Evolutionary conservation across 306 rosid species (phyloP).

Genomic region (Gastrolobium bilobum): DNA sequence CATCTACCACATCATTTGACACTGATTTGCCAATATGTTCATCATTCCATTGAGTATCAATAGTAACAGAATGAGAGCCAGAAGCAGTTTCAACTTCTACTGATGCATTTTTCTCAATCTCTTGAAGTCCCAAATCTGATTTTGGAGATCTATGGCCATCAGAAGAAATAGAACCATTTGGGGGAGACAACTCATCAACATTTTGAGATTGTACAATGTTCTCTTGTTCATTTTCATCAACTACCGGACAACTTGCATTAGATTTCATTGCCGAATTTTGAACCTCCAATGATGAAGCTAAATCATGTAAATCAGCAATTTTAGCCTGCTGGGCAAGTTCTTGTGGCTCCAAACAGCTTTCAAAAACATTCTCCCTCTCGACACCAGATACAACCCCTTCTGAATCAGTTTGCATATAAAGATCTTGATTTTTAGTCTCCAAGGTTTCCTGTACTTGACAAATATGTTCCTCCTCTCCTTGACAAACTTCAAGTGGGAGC

Average conservation of each 20-base stretch:
- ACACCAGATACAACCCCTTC: slow-evolving; percentile 52
- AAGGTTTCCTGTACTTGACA: slow-evolving; percentile 53
- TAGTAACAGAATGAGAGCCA: slow-evolving; percentile 48
- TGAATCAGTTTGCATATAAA: slow-evolving; percentile 50
- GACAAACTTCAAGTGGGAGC: slow-evolving; percentile 55
- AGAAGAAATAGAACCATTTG: slow-evolving; percentile 49
- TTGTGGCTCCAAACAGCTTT: slow-evolving; percentile 74
- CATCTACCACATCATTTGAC: slow-evolving; percentile 49
- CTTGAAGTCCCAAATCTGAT: slow-evolving; percentile 46
- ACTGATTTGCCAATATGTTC: slow-evolving; percentile 44
- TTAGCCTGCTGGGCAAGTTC: slow-evolving; percentile 50
- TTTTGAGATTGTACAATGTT: slow-evolving; percentile 43
- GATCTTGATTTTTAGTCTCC: slow-evolving; percentile 46
- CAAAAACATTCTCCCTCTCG: slow-evolving; percentile 54
- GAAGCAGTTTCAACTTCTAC: slow-evolving; percentile 47
- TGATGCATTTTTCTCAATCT: slow-evolving; percentile 50
- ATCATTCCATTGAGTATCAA: slow-evolving; percentile 47
- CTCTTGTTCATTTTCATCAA: slow-evolving; percentile 52
- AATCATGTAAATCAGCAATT: slow-evolving; percentile 49
- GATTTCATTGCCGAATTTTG: slow-evolving; percentile 50
- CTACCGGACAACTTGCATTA: slow-evolving; percentile 38
- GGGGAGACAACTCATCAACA: slow-evolving; percentile 49
- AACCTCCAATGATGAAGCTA: slow-evolving; percentile 44
- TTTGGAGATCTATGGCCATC: slow-evolving; percentile 47
- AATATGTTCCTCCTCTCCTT: slow-evolving; percentile 55